Conservation (phyloP, 441 rosid genomes). For the Pelargonium citronellum region DNA sequence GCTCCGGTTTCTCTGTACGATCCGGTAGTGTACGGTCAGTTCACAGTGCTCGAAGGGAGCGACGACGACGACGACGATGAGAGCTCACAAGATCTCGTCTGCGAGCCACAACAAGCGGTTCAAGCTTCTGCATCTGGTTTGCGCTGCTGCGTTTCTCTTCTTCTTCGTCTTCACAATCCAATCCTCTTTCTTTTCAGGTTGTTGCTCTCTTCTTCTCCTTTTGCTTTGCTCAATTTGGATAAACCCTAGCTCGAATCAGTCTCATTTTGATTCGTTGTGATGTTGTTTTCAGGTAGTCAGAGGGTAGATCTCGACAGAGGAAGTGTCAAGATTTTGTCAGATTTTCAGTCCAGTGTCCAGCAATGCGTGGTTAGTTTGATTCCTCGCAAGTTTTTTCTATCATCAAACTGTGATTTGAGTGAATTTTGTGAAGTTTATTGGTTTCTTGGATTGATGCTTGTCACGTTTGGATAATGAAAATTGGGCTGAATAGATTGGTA, state of each 20-base stretch:
- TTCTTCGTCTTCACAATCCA: constrained; percentile 57
- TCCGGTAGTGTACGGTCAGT: too few relatives aligned
- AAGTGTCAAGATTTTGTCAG: constrained; percentile 34
- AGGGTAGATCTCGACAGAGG: constrained; percentile 29
- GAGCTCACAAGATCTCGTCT: neutral
- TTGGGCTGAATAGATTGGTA: too few relatives aligned
- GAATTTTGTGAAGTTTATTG: neutral
- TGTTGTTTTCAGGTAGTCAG: constrained; percentile 24
- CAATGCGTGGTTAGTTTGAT: constrained; percentile 54
- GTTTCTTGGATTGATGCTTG: constrained; percentile 14
- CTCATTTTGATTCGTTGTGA: too few relatives aligned
- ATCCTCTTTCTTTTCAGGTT: constrained; percentile 67
- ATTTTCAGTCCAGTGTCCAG: constrained; percentile 51
- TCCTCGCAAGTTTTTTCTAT: neutral
- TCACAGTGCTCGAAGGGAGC: too few relatives aligned
- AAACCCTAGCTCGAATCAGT: neutral
- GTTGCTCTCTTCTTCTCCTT: neutral
- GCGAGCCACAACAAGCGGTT: constrained; percentile 32
- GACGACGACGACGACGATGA: too few relatives aligned
- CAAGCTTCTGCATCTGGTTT: constrained; percentile 46
- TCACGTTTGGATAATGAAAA: neutral
- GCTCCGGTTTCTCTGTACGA: too few relatives aligned
- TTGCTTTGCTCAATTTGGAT: neutral
- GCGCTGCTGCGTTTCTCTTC: constrained; percentile 50
- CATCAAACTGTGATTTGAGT: neutral